These are phyloP conservation scores for Pseudopyricularia cyperi DNA, from an alignment of 2,329 filamentous ascomycete genomes.

Conservation along the genomic window DNA sequence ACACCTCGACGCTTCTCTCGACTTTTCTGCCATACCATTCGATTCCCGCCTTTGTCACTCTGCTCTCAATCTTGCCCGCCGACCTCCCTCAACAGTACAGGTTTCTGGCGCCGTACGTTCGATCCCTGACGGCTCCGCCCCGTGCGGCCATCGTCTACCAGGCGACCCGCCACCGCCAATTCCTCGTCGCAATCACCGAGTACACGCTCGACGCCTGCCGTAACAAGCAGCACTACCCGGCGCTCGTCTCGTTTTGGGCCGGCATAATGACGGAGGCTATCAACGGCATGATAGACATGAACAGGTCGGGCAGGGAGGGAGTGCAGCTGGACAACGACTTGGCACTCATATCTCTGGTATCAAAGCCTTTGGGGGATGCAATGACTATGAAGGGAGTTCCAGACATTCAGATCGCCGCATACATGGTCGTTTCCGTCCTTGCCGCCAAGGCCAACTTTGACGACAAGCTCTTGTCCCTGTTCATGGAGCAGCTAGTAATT, in stretches of 20 bases:
- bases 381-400: conserved; percentile 63
- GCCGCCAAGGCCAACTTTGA: conserved; percentile 70
- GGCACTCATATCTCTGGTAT: conserved; percentile 53
- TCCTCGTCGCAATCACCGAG: conserved; percentile 64
- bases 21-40: conserved; percentile 90
- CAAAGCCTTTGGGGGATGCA: conserved; percentile 63
- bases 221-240: conserved; percentile 59
- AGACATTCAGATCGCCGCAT: conserved; percentile 73
- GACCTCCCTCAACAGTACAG: conserved; percentile 63
- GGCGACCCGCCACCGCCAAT: conserved; percentile 62
- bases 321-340: conserved; percentile 74
- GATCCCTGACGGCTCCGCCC: conserved; percentile 61
- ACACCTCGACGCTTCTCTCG: conserved; percentile 63
- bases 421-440: conserved; percentile 80
- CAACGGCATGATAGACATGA: conserved; percentile 66
- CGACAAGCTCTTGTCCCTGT: conserved; percentile 65
- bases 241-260: conserved; percentile 81
- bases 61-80: conserved; percentile 76
- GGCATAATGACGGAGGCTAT: conserved; percentile 76
- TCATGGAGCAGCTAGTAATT: conserved; percentile 78
- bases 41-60: conserved; percentile 69
- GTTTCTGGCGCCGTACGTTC: conserved; percentile 78
- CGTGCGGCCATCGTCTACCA: conserved; percentile 74
- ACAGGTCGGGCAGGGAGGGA: conserved; percentile 60
- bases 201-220: conserved; percentile 67